These are phyloP conservation scores for Sungouiozyma ichnusensis DNA, from an alignment of 805 yeast genomes.

Conservation along the genomic window DNA sequence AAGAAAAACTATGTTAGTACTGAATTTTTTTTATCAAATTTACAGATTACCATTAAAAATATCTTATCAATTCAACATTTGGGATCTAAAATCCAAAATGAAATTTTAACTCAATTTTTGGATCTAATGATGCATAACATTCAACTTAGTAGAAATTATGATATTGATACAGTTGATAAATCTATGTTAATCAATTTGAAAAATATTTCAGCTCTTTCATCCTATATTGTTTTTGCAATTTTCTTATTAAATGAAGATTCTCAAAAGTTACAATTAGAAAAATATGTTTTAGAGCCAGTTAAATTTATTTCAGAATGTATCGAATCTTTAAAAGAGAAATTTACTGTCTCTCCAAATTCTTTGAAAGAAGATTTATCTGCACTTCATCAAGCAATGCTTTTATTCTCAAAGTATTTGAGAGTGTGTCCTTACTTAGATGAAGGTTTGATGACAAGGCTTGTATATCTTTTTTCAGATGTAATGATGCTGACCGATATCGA, in stretches of 20 bases:
- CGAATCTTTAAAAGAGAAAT: slow-evolving; percentile 23
- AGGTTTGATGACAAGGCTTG: slow-evolving; percentile 44
- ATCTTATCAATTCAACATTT: slow-evolving; percentile 8
- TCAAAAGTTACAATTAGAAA: slow-evolving; percentile 37
- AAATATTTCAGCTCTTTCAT: slow-evolving; percentile 26
- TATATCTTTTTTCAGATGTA: slow-evolving; percentile 34
- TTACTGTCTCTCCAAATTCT: neutral
- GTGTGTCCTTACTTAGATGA: slow-evolving; percentile 35
- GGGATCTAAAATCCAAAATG: slow-evolving; percentile 5
- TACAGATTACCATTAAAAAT: slow-evolving; percentile 14
- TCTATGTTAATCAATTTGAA: slow-evolving; percentile 7
- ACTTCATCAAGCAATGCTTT: slow-evolving; percentile 11
- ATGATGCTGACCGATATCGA: slow-evolving; percentile 14
- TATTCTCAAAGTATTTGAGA: slow-evolving; percentile 18
- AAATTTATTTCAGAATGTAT: slow-evolving; percentile 30
- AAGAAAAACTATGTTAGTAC: slow-evolving; percentile 9
- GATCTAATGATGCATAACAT: slow-evolving; percentile 15
- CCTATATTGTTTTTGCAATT: slow-evolving; percentile 32
- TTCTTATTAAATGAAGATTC: slow-evolving; percentile 34
- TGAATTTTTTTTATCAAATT: slow-evolving; percentile 8
- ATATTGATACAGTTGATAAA: slow-evolving; percentile 1
- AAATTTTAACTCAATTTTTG: slow-evolving; percentile 10
- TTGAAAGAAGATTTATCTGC: slow-evolving; percentile 7
- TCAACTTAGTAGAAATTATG: slow-evolving; percentile 4
- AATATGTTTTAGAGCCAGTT: slow-evolving; percentile 33